Conservation (phyloP, 2,329 filamentous ascomycete genomes). For the Claviceps digitariae region DNA sequence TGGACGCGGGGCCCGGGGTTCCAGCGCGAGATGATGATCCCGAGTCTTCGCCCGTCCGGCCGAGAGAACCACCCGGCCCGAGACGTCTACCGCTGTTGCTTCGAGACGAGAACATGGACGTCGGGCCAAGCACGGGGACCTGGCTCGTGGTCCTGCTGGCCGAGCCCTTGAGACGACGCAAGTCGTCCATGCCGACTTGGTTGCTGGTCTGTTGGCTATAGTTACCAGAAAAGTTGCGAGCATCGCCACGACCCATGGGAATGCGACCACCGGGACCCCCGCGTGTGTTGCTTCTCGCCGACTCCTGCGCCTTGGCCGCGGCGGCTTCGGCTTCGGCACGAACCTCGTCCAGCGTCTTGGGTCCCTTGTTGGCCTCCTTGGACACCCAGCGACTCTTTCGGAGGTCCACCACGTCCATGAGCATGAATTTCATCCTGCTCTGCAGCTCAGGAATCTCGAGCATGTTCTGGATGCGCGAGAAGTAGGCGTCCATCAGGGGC, state of each 20-base stretch:
- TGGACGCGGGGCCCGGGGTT: conserved; percentile 64
- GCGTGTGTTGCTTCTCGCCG: conserved; percentile 45
- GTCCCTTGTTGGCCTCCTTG: conserved; percentile 85
- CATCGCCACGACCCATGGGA: conserved; percentile 70
- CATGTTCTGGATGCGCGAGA: conserved; percentile 73
- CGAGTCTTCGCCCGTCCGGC: conserved; percentile 69
- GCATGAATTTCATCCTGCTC: conserved; percentile 89
- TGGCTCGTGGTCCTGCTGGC: conserved; percentile 47
- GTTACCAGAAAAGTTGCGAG: conserved; percentile 64
- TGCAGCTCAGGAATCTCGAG: conserved; percentile 66
- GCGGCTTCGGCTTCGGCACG: conserved; percentile 70
- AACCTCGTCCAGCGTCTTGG: conserved; percentile 91
- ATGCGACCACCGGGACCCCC: conserved; percentile 53
- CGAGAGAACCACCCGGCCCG: conserved; percentile 59
- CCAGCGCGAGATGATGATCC: conserved; percentile 78
- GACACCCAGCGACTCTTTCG: conserved; percentile 65
- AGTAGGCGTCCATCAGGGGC: conserved; percentile 86
- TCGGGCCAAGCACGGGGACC: conserved; percentile 61
- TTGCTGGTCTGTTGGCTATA: conserved; percentile 66
- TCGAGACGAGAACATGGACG: conserved; percentile 76
- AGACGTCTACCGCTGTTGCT: conserved; percentile 81
- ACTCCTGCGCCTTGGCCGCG: conserved; percentile 71
- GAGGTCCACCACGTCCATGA: conserved; percentile 86
- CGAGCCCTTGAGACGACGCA: conserved; percentile 63
- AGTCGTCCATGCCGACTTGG: conserved; percentile 81